Evolutionary conservation across 768 basidiomycete species (phyloP).

Genomic region (Kwoniella sp.): DNA sequence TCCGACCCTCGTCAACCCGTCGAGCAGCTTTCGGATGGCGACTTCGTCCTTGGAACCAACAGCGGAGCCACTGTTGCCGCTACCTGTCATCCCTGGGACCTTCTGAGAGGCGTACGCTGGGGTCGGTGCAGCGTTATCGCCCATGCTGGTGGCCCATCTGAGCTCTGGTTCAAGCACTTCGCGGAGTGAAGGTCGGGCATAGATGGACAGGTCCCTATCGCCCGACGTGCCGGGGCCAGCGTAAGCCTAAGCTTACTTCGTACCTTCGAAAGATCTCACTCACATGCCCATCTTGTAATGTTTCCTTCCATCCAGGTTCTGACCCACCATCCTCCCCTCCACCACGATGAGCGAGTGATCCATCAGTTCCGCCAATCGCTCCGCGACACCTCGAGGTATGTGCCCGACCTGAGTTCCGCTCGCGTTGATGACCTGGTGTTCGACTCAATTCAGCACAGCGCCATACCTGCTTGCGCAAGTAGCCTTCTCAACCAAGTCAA

Average conservation of each 20-base stretch:
- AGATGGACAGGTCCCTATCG: slow-evolving; percentile 65
- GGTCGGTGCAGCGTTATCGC: slow-evolving; percentile 61
- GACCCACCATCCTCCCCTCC: slow-evolving; percentile 61
- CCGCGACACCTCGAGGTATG: slow-evolving; percentile 61
- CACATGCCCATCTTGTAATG: slow-evolving; percentile 19
- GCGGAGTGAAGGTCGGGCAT: slow-evolving; percentile 62
- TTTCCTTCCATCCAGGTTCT: slow-evolving; percentile 49
- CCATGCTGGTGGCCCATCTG: slow-evolving; percentile 73
- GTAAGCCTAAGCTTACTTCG: slow-evolving; percentile 40
- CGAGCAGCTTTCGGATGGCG: slow-evolving; percentile 65
- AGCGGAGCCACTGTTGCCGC: slow-evolving; percentile 12
- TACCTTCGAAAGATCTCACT: not conserved
- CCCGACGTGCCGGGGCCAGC: slow-evolving; percentile 1
- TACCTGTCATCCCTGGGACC: slow-evolving; percentile 1
- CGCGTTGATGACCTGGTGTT: slow-evolving; percentile 70
- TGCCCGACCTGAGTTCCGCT: slow-evolving; percentile 72
- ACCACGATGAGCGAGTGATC: slow-evolving; percentile 63
- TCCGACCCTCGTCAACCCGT: slow-evolving; percentile 67
- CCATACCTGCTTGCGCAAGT: not conserved
- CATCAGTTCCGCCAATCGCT: slow-evolving; percentile 65
- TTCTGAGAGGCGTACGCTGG: slow-evolving; percentile 4
- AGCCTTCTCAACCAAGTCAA: no score
- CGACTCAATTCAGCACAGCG: slow-evolving; percentile 2
- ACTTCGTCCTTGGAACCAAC: slow-evolving; percentile 53
- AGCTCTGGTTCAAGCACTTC: slow-evolving; percentile 62